phyloP scores from a whole-genome alignment of 768 basidiomycete genomes.

The Hysterangium stoloniferum region DNA sequence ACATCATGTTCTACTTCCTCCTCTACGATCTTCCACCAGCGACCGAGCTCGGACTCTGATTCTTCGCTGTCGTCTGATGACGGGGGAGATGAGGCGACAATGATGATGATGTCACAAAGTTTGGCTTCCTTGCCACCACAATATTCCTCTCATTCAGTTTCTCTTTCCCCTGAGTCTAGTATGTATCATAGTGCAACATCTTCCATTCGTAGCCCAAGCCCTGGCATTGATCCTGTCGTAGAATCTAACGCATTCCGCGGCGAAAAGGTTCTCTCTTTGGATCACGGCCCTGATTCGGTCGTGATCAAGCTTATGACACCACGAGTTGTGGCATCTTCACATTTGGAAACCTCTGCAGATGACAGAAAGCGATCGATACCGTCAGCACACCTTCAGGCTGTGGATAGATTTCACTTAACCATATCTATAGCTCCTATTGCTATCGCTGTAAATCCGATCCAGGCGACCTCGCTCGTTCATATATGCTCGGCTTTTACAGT shows the following conservation, averaged over 20 bases:
- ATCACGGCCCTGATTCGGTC: constrained; percentile 49
- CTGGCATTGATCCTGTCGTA: constrained; percentile 7
- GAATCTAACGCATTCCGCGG: constrained; percentile 21
- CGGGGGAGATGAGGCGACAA: constrained; percentile 52
- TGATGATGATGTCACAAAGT: constrained; percentile 69
- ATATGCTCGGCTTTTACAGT: not conserved
- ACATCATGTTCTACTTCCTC: constrained; percentile 26
- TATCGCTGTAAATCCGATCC: constrained; percentile 6
- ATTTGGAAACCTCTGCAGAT: constrained; percentile 5
- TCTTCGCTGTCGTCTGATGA: constrained; percentile 6
- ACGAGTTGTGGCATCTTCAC: constrained; percentile 18
- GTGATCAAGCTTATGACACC: constrained; percentile 47
- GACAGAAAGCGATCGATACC: not conserved
- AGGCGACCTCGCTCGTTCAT: constrained; percentile 1
- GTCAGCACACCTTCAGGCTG: not conserved
- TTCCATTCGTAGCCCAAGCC: constrained; percentile 12
- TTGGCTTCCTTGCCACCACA: constrained; percentile 46
- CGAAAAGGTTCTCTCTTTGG: constrained; percentile 49
- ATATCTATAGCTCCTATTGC: constrained; percentile 1
- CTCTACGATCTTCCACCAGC: constrained; percentile 34
- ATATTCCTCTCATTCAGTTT: constrained; percentile 8
- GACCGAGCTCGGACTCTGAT: not conserved
- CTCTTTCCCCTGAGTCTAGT: constrained; percentile 49
- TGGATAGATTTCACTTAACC: not conserved
- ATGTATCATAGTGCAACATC: constrained; percentile 77